Percentiles rank a stretch among this genome's conserved stretches.
phyloP scores from a whole-genome alignment of 2,329 filamentous ascomycete species.

The Alternaria consortialis region DNA sequence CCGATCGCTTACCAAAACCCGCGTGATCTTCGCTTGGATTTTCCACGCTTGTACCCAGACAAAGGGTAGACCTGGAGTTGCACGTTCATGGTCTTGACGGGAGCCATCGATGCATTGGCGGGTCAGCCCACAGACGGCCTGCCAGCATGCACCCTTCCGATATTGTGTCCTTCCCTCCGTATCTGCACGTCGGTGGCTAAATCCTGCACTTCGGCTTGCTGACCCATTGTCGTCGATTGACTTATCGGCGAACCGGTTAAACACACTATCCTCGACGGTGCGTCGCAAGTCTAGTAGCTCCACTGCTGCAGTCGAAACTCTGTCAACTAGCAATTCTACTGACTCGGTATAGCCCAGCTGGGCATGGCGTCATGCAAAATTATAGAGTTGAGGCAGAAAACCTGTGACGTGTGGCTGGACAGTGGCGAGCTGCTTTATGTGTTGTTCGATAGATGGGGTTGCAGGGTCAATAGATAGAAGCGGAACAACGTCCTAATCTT shows the following conservation, averaged over 20 bases:
- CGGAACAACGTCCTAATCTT: slow-evolving; percentile 12
- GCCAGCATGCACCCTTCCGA: slow-evolving; percentile 11
- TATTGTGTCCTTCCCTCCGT: slow-evolving; percentile 10
- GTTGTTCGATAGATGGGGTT: slow-evolving; percentile 6
- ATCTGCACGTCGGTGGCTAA: slow-evolving; percentile 15
- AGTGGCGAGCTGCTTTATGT: slow-evolving; percentile 17
- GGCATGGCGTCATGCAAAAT: slow-evolving; percentile 12
- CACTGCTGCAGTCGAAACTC: slow-evolving; percentile 6
- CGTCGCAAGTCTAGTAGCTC: slow-evolving; percentile 5
- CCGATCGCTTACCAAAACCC: slow-evolving; percentile 11
- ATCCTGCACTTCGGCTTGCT: slow-evolving; percentile 11
- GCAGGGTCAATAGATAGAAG: slow-evolving; percentile 4
- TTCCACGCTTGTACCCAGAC: slow-evolving; percentile 1
- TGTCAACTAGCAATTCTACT: slow-evolving; percentile 9
- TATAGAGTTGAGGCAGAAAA: slow-evolving; percentile 5
- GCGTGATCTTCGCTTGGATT: background rate
- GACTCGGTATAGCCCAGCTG: slow-evolving; percentile 6
- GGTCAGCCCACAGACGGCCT: background rate
- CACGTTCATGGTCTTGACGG: background rate
- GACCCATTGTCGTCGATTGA: slow-evolving; percentile 11
- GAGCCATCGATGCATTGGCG: slow-evolving; percentile 1
- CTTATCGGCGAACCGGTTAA: slow-evolving; percentile 13
- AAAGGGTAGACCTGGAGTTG: background rate
- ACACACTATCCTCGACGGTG: slow-evolving; percentile 13
- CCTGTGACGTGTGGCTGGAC: slow-evolving; percentile 18